Percentiles rank a stretch among this genome's conserved stretches.
Conservation (phyloP, 306 rosid species). For the Cucumis hystrix region DNA sequence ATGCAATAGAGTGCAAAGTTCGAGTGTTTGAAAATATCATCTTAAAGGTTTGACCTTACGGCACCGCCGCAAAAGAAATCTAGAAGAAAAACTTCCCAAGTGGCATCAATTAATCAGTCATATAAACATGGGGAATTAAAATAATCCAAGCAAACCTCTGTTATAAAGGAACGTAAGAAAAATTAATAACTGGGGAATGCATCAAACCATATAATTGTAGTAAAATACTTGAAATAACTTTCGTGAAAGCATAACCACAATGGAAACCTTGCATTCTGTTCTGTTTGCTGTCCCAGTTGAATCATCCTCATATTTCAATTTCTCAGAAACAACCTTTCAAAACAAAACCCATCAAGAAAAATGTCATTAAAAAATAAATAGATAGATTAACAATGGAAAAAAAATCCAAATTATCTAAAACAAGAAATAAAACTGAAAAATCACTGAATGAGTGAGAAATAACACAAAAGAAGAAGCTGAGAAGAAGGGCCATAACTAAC, state of each 20-base stretch:
- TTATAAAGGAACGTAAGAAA: background rate
- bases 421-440: background rate
- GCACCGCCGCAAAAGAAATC: background rate
- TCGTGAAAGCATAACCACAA: conserved; percentile 11
- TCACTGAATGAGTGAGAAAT: background rate
- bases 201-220: background rate
- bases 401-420: background rate
- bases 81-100: background rate
- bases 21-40: background rate
- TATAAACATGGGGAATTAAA: background rate
- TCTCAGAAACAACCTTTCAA: conserved; percentile 46
- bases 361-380: conserved; percentile 10
- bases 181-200: background rate
- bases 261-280: conserved; percentile 84
- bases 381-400: conserved; percentile 2
- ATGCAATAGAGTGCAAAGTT: background rate
- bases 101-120: background rate
- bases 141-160: background rate
- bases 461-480: background rate
- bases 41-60: background rate
- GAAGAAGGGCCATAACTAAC: background rate
- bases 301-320: conserved; percentile 42
- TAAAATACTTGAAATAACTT: conserved; percentile 8
- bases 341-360: conserved; percentile 12
- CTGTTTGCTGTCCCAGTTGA: conserved; percentile 33